A percentile compares a stretch with the other conserved stretches of the same genome.
These are phyloP conservation scores for Lactarius tabidus DNA, from an alignment of 768 basidiomycete species.

Conservation along the genomic window DNA sequence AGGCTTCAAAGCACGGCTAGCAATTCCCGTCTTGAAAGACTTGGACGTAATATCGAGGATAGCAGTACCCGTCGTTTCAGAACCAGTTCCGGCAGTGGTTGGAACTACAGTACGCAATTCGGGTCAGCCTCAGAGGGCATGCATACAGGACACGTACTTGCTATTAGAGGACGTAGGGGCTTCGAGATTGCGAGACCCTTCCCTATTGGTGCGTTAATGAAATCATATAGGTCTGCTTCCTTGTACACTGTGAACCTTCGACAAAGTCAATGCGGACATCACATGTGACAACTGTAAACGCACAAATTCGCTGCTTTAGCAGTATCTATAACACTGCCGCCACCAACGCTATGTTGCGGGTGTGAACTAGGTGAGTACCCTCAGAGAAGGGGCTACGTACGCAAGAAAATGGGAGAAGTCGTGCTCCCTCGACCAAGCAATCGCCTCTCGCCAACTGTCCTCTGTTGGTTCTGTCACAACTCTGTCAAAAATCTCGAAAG, in stretches of 20 bases:
- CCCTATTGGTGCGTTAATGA: conserved; percentile 94
- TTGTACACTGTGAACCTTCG: conserved; percentile 83
- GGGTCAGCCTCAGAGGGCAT: not conserved
- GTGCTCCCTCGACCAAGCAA: conserved; percentile 78
- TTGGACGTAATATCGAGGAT: conserved; percentile 90
- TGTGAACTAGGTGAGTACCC: not conserved
- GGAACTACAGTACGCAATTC: conserved; percentile 41
- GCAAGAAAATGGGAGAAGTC: conserved; percentile 93
- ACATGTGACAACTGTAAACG: conserved; percentile 22
- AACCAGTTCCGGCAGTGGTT: conserved; percentile 83
- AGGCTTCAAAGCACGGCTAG: conserved; percentile 87
- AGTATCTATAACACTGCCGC: conserved; percentile 94
- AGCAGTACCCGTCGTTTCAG: conserved; percentile 92
- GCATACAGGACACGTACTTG: conserved; percentile 41
- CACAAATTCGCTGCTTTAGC: conserved; percentile 93
- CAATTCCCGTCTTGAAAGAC: conserved; percentile 96
- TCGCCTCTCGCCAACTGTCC: conserved; percentile 82
- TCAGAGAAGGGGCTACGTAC: conserved; percentile 40
- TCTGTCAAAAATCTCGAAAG: conserved; percentile 76
- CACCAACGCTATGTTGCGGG: conserved; percentile 60
- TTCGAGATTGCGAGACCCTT: conserved; percentile 82
- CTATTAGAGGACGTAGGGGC: conserved; percentile 77
- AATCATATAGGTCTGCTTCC: conserved; percentile 90
- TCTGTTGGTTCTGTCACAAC: conserved; percentile 92
- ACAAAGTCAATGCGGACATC: conserved; percentile 12